Base-by-base conservation (phyloP, 208 protist species). In the Trypanosoma boissoni region DNA sequence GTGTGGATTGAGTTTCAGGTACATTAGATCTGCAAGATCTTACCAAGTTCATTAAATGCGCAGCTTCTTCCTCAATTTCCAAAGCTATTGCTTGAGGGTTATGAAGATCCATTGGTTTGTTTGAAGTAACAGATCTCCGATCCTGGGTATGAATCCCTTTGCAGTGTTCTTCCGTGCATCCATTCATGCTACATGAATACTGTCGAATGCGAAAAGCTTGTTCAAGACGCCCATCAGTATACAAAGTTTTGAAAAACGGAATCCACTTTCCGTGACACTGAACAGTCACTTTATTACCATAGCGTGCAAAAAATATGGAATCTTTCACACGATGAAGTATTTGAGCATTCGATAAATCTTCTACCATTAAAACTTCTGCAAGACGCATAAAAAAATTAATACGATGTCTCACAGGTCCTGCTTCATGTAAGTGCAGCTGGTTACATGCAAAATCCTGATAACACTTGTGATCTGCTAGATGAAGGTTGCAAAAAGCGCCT, bases 391-490 rank as follows among this genome's bases (percentile, higher is more conserved):
- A 81, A 63, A 94, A 94, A 46, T 73, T 83, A 44, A 81, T 79
- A 18, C 86, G 76, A 55, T 94, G 86, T 21, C 76, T 70, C 7
- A 94, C 86, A 10, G 86, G 83, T 1, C 83, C 83, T 0, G 76
- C 83, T 58, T 94, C 78, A 56, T 94, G 83, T 1, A 94, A 56
- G 57, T 94, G 86, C 1, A 94, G 71, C 55, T 94, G 86, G 43
- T 94, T 94, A 65, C 86, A 94, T 6, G 80, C 74, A 57, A 94
- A 94, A 46, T 94, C 83, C 57, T 94, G 86, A 55, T 86, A 91
- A 64, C 86, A 94, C 46, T 83, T 88, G 69, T 94, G 86, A 51
- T 94, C 86, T 2, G 83, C 75, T 61, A 94, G 64, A 63, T 94
- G 86, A 24, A 94, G 76, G 44, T 94, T 94, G 62, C 86, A 94